Base-by-base conservation (phyloP, 1,284 basidiomycete species). In the Microbotryomycetes sp. region DNA sequence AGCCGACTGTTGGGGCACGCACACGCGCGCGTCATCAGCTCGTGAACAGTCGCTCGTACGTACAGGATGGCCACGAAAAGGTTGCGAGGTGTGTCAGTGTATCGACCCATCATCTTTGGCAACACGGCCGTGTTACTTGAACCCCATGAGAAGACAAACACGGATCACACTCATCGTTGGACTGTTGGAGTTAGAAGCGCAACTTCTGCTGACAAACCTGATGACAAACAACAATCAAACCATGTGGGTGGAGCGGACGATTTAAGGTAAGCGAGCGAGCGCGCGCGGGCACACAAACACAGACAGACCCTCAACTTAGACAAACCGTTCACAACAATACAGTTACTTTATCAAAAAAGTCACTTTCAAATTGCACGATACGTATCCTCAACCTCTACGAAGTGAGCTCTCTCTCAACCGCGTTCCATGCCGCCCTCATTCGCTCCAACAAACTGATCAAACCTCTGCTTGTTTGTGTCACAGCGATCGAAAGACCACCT, bases 281-380 rank as follows among this genome's bases (percentile, higher is more conserved):
- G 86, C 19, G 36, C 36, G 36, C 36, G 36, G 12, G 36, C 9
- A 19, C 36, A 42, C 19, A 19, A 12, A 19, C 36, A 19, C 36
- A 19, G 36, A 42, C 36, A 65, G 45, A 53, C 50, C 46, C 63
- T 55, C 25, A 64, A 68, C 28, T 46, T 63, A 6, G 58, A 64
- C 51, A 59, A 19, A 53, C 5, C 23, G 7, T 36, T 29, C 15
- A 32, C 23, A n/a, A 25, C 3, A 1, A 25, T 36, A 93, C 58
- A 83, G 83, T 63, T 88, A 93, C 72, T 88, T 93, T 72, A 85
- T 97, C 74, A 96, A 94, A 76, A 84, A 92, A 53, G 94, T 98
- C 55, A 90, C 91, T 16, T 97, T 99, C 83, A 94, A 93, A 76
- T 79, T 99, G 54, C 96, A 99, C 77, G 96, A 99, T 68, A 97